These are phyloP conservation scores for Aspergillus viridinutans DNA, from an alignment of 2,329 filamentous ascomycete species.

Conservation along the genomic window DNA sequence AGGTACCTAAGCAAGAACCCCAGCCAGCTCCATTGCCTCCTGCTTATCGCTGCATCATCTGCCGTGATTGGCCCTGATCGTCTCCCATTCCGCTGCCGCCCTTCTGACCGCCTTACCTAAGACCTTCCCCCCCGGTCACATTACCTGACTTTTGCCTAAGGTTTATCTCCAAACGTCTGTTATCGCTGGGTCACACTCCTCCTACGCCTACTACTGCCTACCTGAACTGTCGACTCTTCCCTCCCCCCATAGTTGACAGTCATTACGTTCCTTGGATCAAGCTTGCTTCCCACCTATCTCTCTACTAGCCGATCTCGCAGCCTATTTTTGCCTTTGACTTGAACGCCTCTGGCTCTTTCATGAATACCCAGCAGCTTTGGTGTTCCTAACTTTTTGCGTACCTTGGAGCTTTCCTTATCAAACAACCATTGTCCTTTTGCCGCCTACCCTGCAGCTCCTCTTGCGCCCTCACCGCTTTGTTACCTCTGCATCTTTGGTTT, in stretches of 20 bases:
- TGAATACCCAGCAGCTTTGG: conserved; percentile 5
- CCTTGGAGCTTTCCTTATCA: background rate
- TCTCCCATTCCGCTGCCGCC: conserved; percentile 20
- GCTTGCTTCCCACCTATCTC: conserved; percentile 17
- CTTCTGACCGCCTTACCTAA: conserved; percentile 29
- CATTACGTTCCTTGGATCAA: conserved; percentile 24
- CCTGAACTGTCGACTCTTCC: background rate
- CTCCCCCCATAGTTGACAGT: background rate
- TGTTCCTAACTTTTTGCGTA: background rate
- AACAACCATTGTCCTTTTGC: conserved; percentile 1
- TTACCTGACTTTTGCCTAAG: background rate
- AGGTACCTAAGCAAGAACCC: background rate
- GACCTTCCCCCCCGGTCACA: conserved; percentile 13
- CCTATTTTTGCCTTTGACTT: conserved; percentile 2
- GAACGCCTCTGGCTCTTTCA: conserved; percentile 7
- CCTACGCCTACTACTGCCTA: conserved; percentile 8
- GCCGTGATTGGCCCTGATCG: conserved; percentile 3
- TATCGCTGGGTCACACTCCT: conserved; percentile 29
- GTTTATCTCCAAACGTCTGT: conserved; percentile 20
- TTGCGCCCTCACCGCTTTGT: conserved; percentile 19
- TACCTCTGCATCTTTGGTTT: conserved; percentile 1
- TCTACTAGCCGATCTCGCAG: conserved; percentile 27
- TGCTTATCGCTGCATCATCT: background rate
- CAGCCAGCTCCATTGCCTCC: background rate
- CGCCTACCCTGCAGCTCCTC: conserved; percentile 7